Percentiles rank a stretch among this genome's conserved stretches.
phyloP scores from a whole-genome alignment of 2,329 filamentous ascomycete species.

The Paraphoma sp. region DNA sequence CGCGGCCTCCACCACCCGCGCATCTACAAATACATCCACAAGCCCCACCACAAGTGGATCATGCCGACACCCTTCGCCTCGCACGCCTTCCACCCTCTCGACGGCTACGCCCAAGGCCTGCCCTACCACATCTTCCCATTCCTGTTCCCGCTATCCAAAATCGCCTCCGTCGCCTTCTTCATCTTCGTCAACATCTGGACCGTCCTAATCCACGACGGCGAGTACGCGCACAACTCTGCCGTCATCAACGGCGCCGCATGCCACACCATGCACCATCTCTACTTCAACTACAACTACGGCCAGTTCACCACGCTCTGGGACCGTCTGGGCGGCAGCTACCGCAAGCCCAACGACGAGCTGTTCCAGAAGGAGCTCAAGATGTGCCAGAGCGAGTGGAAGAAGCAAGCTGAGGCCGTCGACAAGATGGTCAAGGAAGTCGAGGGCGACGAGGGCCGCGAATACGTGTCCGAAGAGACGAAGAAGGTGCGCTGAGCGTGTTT shows the following conservation, averaged over 20 bases:
- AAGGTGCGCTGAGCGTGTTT: slow-evolving; percentile 42
- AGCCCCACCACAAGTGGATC: slow-evolving; percentile 99
- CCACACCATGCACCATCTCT: slow-evolving; percentile 87
- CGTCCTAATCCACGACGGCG: slow-evolving; percentile 93
- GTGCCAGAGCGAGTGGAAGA: slow-evolving; percentile 78
- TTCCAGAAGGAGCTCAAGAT: slow-evolving; percentile 88
- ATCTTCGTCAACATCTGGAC: slow-evolving; percentile 97
- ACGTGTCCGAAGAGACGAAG: slow-evolving; percentile 48
- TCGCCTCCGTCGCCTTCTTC: slow-evolving; percentile 85
- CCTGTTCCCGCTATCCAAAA: slow-evolving; percentile 90
- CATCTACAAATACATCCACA: slow-evolving; percentile 89
- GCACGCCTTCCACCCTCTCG: slow-evolving; percentile 92
- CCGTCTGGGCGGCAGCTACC: slow-evolving; percentile 83
- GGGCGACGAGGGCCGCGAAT: slow-evolving; percentile 58
- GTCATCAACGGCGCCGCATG: slow-evolving; percentile 93
- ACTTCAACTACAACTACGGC: slow-evolving; percentile 79
- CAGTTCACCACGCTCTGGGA: slow-evolving; percentile 96
- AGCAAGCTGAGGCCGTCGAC: slow-evolving; percentile 79
- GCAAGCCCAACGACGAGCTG: slow-evolving; percentile 82
- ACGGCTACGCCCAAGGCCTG: slow-evolving; percentile 86
- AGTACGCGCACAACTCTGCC: slow-evolving; percentile 90
- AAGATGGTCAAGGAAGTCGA: slow-evolving; percentile 76
- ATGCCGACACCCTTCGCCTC: slow-evolving; percentile 94
- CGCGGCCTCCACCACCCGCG: slow-evolving; percentile 80
- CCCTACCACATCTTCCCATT: slow-evolving; percentile 96